Conservation (phyloP, 768 basidiomycete species). For the Holtermannia corniformis region DNA sequence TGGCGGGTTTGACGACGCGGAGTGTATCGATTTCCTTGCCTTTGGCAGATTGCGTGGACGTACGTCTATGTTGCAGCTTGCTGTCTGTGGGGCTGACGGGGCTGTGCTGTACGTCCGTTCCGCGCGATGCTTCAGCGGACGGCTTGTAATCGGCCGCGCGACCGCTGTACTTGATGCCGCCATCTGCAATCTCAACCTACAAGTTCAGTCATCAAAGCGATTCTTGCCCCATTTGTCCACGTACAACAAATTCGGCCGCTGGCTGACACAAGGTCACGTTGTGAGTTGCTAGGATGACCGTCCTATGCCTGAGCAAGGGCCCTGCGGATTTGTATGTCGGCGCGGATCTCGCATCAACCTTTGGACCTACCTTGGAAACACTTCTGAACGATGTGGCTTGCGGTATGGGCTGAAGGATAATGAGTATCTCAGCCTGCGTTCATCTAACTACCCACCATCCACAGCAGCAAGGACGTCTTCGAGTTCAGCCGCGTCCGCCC, state of each 20-base stretch:
- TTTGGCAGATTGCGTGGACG: too few species aligned
- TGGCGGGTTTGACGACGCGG: not conserved
- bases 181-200: not conserved
- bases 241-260: constrained; percentile 24
- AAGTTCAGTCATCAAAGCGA: not conserved
- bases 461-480: constrained; percentile 39
- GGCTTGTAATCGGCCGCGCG: not conserved
- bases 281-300: constrained; percentile 38
- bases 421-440: too few species aligned
- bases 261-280: constrained; percentile 36
- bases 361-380: constrained; percentile 21
- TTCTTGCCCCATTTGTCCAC: constrained; percentile 1
- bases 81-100: not conserved
- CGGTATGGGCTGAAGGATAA: constrained; percentile 27
- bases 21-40: too few species aligned
- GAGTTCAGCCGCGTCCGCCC: not conserved
- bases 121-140: too few species aligned
- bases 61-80: too few species aligned
- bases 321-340: constrained; percentile 1
- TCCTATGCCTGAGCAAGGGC: constrained; percentile 22
- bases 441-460: constrained; percentile 22
- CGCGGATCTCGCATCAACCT: not conserved
- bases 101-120: not conserved
- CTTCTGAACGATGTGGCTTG: constrained; percentile 28
- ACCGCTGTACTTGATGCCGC: not conserved